Evolutionary conservation across 805 yeast species (phyloP).

Genomic region (Zygosaccharomyces rouxii): DNA sequence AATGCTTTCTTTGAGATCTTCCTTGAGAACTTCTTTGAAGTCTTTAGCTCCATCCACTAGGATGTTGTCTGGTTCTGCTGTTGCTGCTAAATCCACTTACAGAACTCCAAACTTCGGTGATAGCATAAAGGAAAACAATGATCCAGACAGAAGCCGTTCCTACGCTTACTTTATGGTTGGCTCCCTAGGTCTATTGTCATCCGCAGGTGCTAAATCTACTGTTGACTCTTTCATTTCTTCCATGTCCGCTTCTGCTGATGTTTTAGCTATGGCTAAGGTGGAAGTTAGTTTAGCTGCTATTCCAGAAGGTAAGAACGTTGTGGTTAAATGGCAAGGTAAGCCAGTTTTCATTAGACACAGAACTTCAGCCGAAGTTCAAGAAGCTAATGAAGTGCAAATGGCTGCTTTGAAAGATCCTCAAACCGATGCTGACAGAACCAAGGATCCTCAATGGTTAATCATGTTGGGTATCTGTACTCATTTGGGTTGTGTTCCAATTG

Average conservation of each 20-base stretch:
- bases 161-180: slow-evolving; percentile 98
- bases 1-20: slow-evolving; percentile 29
- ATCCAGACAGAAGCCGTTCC: slow-evolving; percentile 75
- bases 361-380: slow-evolving; percentile 86
- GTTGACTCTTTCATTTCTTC: slow-evolving; percentile 89
- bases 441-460: slow-evolving; percentile 96
- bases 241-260: slow-evolving; percentile 98
- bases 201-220: slow-evolving; percentile 94
- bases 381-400: slow-evolving; percentile 83
- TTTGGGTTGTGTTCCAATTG: slow-evolving; percentile 99
- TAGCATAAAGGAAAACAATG: slow-evolving; percentile 65
- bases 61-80: slow-evolving; percentile 24
- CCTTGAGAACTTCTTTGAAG: slow-evolving; percentile 21
- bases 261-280: slow-evolving; percentile 98
- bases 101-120: slow-evolving; percentile 87
- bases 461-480: slow-evolving; percentile 99
- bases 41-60: slow-evolving; percentile 18
- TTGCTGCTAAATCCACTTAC: slow-evolving; percentile 64
- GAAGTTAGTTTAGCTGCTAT: slow-evolving; percentile 91
- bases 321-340: slow-evolving; percentile 99
- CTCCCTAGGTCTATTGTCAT: slow-evolving; percentile 80
- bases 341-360: slow-evolving; percentile 99
- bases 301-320: slow-evolving; percentile 96
- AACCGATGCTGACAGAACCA: slow-evolving; percentile 86
- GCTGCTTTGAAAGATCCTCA: slow-evolving; percentile 88